These are phyloP conservation scores for Silene coronaria DNA, from an alignment of 179 eudicot species.

Conservation along the genomic window DNA sequence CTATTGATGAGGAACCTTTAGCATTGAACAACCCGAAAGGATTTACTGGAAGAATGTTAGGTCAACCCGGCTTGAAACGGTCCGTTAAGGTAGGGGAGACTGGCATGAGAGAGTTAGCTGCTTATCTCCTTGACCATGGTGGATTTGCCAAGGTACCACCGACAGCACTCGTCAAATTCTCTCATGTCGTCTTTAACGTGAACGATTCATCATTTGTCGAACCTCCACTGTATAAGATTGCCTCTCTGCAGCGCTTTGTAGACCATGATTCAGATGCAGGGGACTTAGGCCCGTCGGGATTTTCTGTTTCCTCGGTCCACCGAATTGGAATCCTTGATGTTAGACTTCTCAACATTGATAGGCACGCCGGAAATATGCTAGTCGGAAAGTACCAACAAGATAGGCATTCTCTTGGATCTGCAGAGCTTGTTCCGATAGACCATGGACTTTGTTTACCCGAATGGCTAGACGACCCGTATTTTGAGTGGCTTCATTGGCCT, in stretches of 20 bases:
- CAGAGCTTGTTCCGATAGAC: slow-evolving; percentile 84
- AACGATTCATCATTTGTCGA: slow-evolving; percentile 31
- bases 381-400: slow-evolving; percentile 40
- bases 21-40: slow-evolving; percentile 78
- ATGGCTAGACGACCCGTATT: slow-evolving; percentile 90
- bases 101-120: slow-evolving; percentile 76
- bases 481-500: slow-evolving; percentile 99
- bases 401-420: slow-evolving; percentile 35
- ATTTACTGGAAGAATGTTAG: slow-evolving; percentile 55
- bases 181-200: slow-evolving; percentile 43
- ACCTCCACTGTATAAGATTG: slow-evolving; percentile 48
- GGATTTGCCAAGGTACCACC: slow-evolving; percentile 91
- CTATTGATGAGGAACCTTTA: slow-evolving; percentile 75
- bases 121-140: slow-evolving; percentile 82
- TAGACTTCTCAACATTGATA: slow-evolving; percentile 72
- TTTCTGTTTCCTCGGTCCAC: slow-evolving; percentile 69
- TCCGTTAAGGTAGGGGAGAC: slow-evolving; percentile 78
- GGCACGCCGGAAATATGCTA: slow-evolving; percentile 90
- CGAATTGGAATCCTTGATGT: slow-evolving; percentile 80
- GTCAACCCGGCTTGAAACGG: slow-evolving; percentile 68
- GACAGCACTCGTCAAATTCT: slow-evolving; percentile 73
- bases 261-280: slow-evolving; percentile 80
- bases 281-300: slow-evolving; percentile 79
- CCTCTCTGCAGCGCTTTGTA: slow-evolving; percentile 77
- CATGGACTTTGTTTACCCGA: slow-evolving; percentile 94